A percentile compares a stretch with the other conserved stretches of the same genome.
Evolutionary conservation across 345 rosid genomes (phyloP).

Genomic region (Heritiera littoralis): DNA sequence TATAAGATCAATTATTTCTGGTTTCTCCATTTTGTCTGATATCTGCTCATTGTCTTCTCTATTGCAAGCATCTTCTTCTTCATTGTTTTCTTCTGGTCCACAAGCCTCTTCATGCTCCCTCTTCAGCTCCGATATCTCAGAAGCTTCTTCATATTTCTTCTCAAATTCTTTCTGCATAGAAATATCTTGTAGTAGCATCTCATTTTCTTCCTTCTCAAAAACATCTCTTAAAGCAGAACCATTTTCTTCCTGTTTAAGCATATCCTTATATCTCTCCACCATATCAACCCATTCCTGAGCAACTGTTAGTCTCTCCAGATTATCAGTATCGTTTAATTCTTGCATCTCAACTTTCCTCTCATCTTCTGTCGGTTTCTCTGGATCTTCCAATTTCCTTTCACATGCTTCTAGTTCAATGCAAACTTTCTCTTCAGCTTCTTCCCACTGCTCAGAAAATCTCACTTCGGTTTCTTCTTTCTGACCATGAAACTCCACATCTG

Average conservation of each 20-base stretch:
- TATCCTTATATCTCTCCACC: conserved; percentile 24
- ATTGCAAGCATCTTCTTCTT: conserved; percentile 22
- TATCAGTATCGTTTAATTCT: conserved; percentile 24
- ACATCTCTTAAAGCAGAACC: conserved; percentile 25
- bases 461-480: conserved; percentile 38
- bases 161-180: conserved; percentile 22
- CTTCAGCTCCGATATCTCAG: conserved; percentile 26
- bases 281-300: conserved; percentile 9
- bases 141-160: conserved; percentile 31
- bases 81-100: conserved; percentile 25
- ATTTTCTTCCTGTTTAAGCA: conserved; percentile 30
- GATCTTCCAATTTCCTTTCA: conserved; percentile 38
- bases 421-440: conserved; percentile 24
- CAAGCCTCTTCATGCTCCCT: conserved; percentile 23
- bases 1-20: not conserved
- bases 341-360: conserved; percentile 27
- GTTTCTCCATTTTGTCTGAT: not conserved
- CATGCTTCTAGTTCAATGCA: conserved; percentile 27
- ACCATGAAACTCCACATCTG: conserved; percentile 31
- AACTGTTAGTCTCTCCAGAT: conserved; percentile 20
- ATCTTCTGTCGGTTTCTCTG: conserved; percentile 36
- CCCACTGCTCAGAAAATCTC: conserved; percentile 27
- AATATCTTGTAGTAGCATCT: conserved; percentile 25
- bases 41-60: conserved; percentile 15
- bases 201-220: conserved; percentile 27